Conservation (phyloP, 192 early-diverging fungal genomes). For the Backusella westeae region DNA sequence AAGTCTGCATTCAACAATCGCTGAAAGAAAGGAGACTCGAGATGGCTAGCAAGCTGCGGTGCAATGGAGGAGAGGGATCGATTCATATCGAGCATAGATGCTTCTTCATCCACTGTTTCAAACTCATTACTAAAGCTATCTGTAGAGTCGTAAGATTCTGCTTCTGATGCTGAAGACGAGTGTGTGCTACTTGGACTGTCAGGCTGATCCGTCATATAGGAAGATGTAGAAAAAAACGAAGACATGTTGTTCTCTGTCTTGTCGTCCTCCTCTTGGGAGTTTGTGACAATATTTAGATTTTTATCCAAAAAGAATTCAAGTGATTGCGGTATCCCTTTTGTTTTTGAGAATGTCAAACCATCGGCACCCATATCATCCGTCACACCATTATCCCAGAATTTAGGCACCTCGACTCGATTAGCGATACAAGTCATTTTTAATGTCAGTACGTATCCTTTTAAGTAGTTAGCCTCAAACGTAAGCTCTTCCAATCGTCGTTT, state of each 20-base stretch:
- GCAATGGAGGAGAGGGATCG: not conserved
- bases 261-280: not conserved
- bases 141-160: not conserved
- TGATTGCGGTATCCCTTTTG: not conserved
- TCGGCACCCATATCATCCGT: slow-evolving; percentile 11
- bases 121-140: not conserved
- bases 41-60: slow-evolving; percentile 23
- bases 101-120: not conserved
- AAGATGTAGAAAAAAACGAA: not conserved
- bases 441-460: slow-evolving; percentile 43
- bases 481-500: slow-evolving; percentile 38
- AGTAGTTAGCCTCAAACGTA: slow-evolving; percentile 43
- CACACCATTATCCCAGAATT: slow-evolving; percentile 21
- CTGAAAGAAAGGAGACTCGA: slow-evolving; percentile 27
- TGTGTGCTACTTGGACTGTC: not conserved
- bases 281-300: not conserved
- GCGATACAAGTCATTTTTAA: slow-evolving; percentile 31
- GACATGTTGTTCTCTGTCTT: not conserved
- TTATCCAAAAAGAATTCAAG: slow-evolving; percentile 16
- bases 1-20: slow-evolving; percentile 15
- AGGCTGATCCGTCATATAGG: not conserved
- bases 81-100: not conserved
- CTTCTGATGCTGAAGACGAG: not conserved
- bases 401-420: slow-evolving; percentile 29
- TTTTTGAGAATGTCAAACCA: slow-evolving; percentile 12